These are phyloP conservation scores for Didymosphaeria variabile DNA, from an alignment of 2,329 filamentous ascomycete genomes.

Conservation along the genomic window DNA sequence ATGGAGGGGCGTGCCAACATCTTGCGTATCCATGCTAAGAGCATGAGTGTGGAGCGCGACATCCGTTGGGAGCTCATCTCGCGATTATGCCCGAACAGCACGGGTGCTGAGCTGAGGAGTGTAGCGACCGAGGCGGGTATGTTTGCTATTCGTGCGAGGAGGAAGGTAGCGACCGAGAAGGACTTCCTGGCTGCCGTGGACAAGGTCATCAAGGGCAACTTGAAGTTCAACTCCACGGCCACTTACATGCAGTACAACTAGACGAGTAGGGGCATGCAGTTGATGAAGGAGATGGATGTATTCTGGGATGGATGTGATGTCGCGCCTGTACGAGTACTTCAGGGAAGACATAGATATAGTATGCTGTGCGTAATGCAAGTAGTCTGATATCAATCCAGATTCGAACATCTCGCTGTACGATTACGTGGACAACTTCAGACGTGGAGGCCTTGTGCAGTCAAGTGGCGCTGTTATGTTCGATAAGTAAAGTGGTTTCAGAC, in stretches of 20 bases:
- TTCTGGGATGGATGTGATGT: slow-evolving; percentile 3
- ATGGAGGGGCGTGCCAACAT: slow-evolving; percentile 98
- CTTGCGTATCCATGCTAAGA: slow-evolving; percentile 97
- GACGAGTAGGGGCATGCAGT: slow-evolving; percentile 13
- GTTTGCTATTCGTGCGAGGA: slow-evolving; percentile 92
- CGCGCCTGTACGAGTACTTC: slow-evolving; percentile 14
- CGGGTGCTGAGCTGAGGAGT: slow-evolving; percentile 92
- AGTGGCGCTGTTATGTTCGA: neutral
- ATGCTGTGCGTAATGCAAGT: slow-evolving; percentile 16
- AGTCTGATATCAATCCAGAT: slow-evolving; percentile 10
- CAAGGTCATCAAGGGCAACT: slow-evolving; percentile 99
- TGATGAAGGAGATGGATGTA: neutral
- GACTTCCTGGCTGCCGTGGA: slow-evolving; percentile 97
- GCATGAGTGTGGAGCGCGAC: slow-evolving; percentile 98
- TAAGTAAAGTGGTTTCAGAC: neutral
- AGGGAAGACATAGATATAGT: slow-evolving; percentile 9
- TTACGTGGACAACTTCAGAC: neutral
- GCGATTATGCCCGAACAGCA: slow-evolving; percentile 94
- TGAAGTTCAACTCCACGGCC: slow-evolving; percentile 99
- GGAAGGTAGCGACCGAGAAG: slow-evolving; percentile 99
- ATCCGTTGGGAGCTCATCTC: slow-evolving; percentile 99
- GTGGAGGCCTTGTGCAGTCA: too few species aligned
- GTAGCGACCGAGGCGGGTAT: slow-evolving; percentile 98
- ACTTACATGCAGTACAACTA: slow-evolving; percentile 99
- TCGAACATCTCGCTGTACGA: neutral